Base-by-base conservation (phyloP, 768 basidiomycete species). In the Leccinum arenicola region DNA sequence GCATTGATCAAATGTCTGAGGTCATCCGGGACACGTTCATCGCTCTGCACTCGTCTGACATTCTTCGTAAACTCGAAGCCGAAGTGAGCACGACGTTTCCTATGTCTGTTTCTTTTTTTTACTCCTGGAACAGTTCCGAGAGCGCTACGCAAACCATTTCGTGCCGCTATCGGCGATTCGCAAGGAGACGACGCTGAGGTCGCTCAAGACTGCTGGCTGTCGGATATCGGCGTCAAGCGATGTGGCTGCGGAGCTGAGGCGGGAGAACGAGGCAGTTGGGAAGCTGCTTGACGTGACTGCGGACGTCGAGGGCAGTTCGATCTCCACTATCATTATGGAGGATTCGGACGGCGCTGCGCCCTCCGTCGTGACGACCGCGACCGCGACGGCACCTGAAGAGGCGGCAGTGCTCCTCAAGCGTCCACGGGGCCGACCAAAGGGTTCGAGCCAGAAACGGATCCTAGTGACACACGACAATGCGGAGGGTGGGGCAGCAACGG, bases 1-100 rank as follows among this genome's bases (percentile, higher is more conserved):
- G 81, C 63, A 88, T 98, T 55, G 92, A 97, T 74, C 76, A 84
- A 54, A 96, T 98, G 94, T 91, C 93, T 0, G 80, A 78, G 50
- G 80, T 91, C 65, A 96, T 98, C 66, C 89, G 96, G 29, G 90
- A 95, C 48, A 93, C 92, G 1, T 99, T 99, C 73, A 90, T 98
- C 58, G 85, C 89, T 0, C 80, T 98, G 15, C 96, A 99, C 73
- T 89, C 89, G 17, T 89, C 91, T 8, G 88, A 95, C 70, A 84
- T 98, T 8, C 82, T 98, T 6, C 75, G 75, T 21, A 84, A 82
- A 64, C 83, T 98, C 0, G 76, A 84, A 7, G 72, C 77, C 3
- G 95, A 98, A 84, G 91, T 91, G 61, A 54, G 83, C 50, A 36
- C 38, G 7, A 23, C n/a, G 17, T 11, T 4, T 7, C 12, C 27